These are phyloP conservation scores for Apiosordaria backusii DNA, from an alignment of 495 filamentous ascomycete genomes.

Conservation along the genomic window DNA sequence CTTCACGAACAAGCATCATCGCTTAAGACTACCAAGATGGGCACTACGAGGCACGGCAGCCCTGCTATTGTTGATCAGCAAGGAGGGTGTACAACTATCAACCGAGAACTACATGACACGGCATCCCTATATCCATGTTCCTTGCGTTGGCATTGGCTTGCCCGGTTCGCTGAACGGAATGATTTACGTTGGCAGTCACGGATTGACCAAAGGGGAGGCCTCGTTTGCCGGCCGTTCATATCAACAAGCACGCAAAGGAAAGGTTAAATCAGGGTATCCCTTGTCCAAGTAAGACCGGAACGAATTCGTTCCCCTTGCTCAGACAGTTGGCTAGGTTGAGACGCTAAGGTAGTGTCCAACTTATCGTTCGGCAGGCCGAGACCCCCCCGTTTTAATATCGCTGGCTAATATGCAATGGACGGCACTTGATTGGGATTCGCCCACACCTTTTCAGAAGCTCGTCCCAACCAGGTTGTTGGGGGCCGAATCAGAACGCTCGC, in stretches of 20 bases:
- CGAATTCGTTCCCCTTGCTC: slow-evolving; percentile 14
- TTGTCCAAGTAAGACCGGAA: slow-evolving; percentile 17
- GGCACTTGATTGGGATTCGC: slow-evolving; percentile 19
- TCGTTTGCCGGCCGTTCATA: background rate
- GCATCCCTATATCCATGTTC: slow-evolving; percentile 12
- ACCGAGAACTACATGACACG: background rate
- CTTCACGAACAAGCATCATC: background rate
- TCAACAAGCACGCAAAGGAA: background rate
- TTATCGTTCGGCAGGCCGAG: background rate
- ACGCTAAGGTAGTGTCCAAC: background rate
- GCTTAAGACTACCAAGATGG: slow-evolving; percentile 6
- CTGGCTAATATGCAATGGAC: slow-evolving; percentile 25
- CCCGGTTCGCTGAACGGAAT: slow-evolving; percentile 17
- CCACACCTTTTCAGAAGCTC: slow-evolving; percentile 5
- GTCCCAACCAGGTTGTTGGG: slow-evolving; percentile 28
- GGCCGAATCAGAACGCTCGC: slow-evolving; percentile 15
- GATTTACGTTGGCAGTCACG: slow-evolving; percentile 5
- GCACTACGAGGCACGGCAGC: background rate
- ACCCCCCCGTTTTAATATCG: slow-evolving; percentile 19
- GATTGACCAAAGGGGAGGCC: slow-evolving; percentile 14
- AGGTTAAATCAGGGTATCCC: background rate
- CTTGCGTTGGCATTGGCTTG: slow-evolving; percentile 11
- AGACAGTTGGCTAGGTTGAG: background rate
- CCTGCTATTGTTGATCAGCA: background rate
- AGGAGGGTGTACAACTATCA: background rate